phyloP scores from a whole-genome alignment of 108 stramenopile genomes.

The Skeletonema marinoi region DNA sequence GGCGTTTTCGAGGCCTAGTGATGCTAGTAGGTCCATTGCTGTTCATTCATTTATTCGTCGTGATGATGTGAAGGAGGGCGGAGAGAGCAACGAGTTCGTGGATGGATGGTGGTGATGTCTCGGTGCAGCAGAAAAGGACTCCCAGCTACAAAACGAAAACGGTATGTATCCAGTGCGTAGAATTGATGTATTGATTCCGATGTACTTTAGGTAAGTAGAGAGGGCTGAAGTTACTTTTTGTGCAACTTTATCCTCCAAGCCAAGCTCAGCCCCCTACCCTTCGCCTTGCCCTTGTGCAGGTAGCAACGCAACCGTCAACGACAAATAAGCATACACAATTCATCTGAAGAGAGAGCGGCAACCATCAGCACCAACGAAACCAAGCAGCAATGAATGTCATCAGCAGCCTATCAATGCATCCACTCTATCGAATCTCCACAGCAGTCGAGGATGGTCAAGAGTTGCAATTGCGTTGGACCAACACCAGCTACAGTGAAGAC shows the following conservation, averaged over 20 bases:
- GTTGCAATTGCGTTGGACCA: neutral
- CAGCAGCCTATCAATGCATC: neutral
- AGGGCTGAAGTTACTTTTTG: neutral
- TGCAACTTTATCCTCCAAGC: too few species aligned
- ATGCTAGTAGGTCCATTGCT: slow-evolving; percentile 66
- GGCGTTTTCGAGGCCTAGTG: slow-evolving; percentile 58
- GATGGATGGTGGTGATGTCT: too few species aligned
- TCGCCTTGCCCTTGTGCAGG: too few species aligned
- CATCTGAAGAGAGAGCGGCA: too few species aligned
- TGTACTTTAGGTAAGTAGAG: too few species aligned
- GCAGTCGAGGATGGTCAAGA: neutral
- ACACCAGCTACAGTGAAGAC: neutral
- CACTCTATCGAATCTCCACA: neutral
- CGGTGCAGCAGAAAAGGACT: neutral
- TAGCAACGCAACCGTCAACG: too few species aligned
- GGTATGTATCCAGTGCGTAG: neutral
- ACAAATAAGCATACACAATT: too few species aligned
- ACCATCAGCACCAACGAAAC: neutral
- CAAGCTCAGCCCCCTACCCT: too few species aligned
- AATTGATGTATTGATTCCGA: neutral
- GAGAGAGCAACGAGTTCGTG: too few species aligned
- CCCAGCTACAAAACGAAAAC: neutral
- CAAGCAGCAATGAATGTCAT: neutral
- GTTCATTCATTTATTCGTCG: too few species aligned
- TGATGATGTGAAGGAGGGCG: too few species aligned